These are phyloP conservation scores for Metschnikowia colocasiae DNA, from an alignment of 805 yeast genomes.

Conservation along the genomic window DNA sequence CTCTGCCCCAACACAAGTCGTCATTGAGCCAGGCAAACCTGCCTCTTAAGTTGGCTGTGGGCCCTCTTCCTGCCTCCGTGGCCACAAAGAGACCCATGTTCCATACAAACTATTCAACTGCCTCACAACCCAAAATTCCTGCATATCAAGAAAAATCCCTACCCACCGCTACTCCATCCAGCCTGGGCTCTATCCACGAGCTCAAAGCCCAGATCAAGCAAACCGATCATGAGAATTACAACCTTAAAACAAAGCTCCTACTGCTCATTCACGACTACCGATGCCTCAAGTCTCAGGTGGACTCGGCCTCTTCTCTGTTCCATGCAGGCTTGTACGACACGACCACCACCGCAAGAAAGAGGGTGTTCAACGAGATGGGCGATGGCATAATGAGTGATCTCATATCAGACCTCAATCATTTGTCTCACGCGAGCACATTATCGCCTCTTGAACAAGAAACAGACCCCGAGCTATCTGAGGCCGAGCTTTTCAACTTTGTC, in stretches of 20 bases:
- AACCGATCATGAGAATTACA: conserved; percentile 33
- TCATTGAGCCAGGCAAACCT: neutral
- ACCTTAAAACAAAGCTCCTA: conserved; percentile 33
- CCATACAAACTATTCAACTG: neutral
- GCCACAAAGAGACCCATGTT: neutral
- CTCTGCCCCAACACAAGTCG: neutral
- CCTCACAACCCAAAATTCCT: neutral
- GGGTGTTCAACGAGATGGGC: conserved; percentile 17
- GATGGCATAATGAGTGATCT: conserved; percentile 25
- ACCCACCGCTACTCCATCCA: neutral
- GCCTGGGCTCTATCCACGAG: conserved; percentile 11
- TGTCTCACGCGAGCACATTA: conserved; percentile 21
- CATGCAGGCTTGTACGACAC: conserved; percentile 14
- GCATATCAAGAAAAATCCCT: neutral
- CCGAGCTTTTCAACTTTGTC: conserved; percentile 24
- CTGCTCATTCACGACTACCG: conserved; percentile 40
- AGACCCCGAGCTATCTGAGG: conserved; percentile 6
- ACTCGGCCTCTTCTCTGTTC: conserved; percentile 10
- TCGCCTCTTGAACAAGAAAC: conserved; percentile 5
- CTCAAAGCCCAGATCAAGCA: conserved; percentile 15
- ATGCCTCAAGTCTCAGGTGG: conserved; percentile 30
- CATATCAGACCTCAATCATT: conserved; percentile 27
- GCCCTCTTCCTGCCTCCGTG: neutral
- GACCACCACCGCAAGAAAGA: conserved; percentile 20
- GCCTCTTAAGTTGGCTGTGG: neutral